Conservation (phyloP, 108 stramenopile genomes). For the Pseudonitzschia multistriata region DNA sequence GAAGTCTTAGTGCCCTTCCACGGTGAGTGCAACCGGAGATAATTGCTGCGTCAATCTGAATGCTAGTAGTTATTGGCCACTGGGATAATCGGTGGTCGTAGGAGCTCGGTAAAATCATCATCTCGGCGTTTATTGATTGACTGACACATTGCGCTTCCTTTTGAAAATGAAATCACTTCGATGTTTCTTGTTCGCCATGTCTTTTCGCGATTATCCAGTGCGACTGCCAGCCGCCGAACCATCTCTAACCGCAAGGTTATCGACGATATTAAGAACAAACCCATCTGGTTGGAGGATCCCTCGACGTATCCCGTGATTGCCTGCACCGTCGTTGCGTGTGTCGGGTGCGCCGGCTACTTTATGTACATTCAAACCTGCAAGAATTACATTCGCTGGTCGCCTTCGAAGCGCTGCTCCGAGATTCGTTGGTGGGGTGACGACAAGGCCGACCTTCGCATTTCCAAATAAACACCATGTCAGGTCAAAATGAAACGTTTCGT, state of each 20-base stretch:
- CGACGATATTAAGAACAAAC: conserved; percentile 30
- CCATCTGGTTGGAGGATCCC: conserved; percentile 34
- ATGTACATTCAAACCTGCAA: conserved; percentile 17
- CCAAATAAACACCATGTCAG: no score
- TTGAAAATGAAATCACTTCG: no score
- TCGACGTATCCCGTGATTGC: conserved; percentile 73
- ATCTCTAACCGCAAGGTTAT: conserved; percentile 17
- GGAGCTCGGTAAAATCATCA: no score
- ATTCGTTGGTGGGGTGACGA: conserved; percentile 55
- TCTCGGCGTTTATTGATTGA: no score
- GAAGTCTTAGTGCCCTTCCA: conserved; percentile 16
- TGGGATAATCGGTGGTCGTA: no score
- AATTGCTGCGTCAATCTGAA: no score
- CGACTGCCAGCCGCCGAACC: not conserved
- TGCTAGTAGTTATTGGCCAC: no score
- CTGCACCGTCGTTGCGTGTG: conserved; percentile 46
- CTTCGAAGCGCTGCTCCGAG: conserved; percentile 47
- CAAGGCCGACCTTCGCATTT: conserved; percentile 6
- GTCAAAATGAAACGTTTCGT: no score
- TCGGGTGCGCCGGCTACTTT: conserved; percentile 33
- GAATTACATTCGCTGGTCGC: conserved; percentile 41
- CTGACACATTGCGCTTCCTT: no score
- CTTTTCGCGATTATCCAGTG: not conserved
- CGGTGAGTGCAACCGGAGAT: conserved; percentile 2
- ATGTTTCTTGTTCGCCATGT: no score